Evolutionary conservation across 2,329 filamentous ascomycete genomes (phyloP).

Genomic region (Neodidymelliopsis sp.): DNA sequence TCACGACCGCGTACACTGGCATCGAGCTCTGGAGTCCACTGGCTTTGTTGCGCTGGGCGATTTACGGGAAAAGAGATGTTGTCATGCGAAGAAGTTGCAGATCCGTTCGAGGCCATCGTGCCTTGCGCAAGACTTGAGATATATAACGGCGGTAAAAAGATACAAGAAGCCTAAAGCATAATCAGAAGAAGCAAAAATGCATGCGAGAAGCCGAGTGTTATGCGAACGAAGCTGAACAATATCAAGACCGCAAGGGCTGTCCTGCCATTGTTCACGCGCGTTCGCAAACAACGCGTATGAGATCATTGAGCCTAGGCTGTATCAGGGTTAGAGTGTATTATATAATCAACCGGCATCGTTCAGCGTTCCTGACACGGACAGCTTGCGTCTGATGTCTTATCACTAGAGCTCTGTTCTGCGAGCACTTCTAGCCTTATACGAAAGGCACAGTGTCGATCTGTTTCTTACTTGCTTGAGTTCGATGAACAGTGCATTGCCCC

Average conservation of each 20-base stretch:
- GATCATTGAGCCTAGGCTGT: neutral
- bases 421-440: neutral
- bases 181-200: conserved; percentile 5
- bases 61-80: conserved; percentile 43
- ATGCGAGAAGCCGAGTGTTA: neutral
- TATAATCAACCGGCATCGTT: neutral
- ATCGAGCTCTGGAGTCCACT: conserved; percentile 40
- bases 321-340: neutral
- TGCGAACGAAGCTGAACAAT: conserved; percentile 3
- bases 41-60: conserved; percentile 30
- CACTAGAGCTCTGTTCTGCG: too few relatives aligned
- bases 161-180: conserved; percentile 17
- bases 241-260: conserved; percentile 9
- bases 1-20: conserved; percentile 35
- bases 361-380: neutral
- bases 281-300: conserved; percentile 7
- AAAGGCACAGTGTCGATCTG: conserved; percentile 4
- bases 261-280: conserved; percentile 11
- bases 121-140: neutral
- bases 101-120: conserved; percentile 38
- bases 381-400: too few relatives aligned
- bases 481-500: neutral
- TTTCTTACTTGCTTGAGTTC: neutral
- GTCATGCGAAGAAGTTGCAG: conserved; percentile 28
- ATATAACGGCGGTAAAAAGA: conserved; percentile 5